Evolutionary conservation across 495 filamentous ascomycete species (phyloP).

Genomic region (Corynascus novoguineensis): DNA sequence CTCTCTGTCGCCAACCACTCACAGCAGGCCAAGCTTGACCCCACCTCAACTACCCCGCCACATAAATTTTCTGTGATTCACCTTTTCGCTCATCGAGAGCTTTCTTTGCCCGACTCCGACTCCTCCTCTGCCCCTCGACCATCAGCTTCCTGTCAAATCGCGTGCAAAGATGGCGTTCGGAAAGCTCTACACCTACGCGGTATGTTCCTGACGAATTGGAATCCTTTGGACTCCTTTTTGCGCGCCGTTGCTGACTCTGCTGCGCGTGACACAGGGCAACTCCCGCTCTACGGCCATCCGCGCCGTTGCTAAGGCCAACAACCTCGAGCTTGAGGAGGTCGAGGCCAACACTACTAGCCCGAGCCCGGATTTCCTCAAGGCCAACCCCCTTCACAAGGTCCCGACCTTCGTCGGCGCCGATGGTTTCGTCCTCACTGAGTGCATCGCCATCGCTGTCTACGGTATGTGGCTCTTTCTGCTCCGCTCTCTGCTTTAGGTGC

Average conservation of each 20-base stretch:
- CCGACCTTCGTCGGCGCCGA: slow-evolving; percentile 90
- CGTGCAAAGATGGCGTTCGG: slow-evolving; percentile 78
- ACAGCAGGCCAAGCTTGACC: neutral
- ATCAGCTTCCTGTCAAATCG: slow-evolving; percentile 9
- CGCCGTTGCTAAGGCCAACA: slow-evolving; percentile 93
- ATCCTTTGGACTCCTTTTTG: neutral
- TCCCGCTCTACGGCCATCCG: slow-evolving; percentile 79
- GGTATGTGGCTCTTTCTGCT: slow-evolving; percentile 55
- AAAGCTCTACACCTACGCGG: slow-evolving; percentile 85
- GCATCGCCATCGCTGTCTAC: slow-evolving; percentile 94
- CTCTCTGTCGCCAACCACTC: neutral
- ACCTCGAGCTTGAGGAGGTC: slow-evolving; percentile 81
- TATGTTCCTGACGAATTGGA: slow-evolving; percentile 43
- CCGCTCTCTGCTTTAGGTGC: neutral
- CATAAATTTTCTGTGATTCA: slow-evolving; percentile 30
- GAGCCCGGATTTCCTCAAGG: slow-evolving; percentile 69
- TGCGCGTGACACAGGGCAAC: slow-evolving; percentile 60
- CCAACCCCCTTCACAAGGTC: slow-evolving; percentile 83
- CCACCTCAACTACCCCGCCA: slow-evolving; percentile 26
- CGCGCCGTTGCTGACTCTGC: slow-evolving; percentile 29
- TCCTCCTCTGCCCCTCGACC: slow-evolving; percentile 15
- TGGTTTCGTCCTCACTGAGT: slow-evolving; percentile 84
- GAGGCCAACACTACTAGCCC: slow-evolving; percentile 57
- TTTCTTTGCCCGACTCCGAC: slow-evolving; percentile 19
- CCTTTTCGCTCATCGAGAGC: slow-evolving; percentile 18